These are phyloP conservation scores for Atkinsonella texensis DNA, from an alignment of 2,329 filamentous ascomycete genomes.

Conservation along the genomic window DNA sequence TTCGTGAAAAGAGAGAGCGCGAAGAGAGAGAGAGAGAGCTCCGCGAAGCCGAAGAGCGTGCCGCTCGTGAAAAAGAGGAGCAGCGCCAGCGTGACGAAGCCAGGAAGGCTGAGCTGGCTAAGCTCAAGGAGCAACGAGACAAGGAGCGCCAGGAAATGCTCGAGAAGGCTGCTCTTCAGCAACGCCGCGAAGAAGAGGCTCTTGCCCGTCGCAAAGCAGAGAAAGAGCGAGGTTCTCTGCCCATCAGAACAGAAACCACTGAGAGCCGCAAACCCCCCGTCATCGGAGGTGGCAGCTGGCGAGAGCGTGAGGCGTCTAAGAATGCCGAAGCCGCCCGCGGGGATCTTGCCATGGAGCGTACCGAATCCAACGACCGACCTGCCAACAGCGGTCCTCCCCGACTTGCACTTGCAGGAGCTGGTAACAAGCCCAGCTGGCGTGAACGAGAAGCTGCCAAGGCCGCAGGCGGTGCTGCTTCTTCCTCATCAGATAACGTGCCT, in stretches of 20 bases:
- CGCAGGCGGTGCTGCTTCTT: conserved; percentile 17
- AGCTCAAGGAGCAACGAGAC: conserved; percentile 52
- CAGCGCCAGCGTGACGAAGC: conserved; percentile 69
- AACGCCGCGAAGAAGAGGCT: conserved; percentile 78
- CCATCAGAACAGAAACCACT: conserved; percentile 13
- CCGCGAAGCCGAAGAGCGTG: conserved; percentile 77
- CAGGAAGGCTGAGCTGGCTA: conserved; percentile 58
- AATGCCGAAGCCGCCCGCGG: conserved; percentile 18
- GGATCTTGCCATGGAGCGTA: conserved; percentile 26
- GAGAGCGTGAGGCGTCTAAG: conserved; percentile 26
- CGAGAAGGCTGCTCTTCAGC: conserved; percentile 57
- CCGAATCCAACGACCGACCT: conserved; percentile 35
- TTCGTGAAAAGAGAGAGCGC: conserved; percentile 70
- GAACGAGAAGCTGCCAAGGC: conserved; percentile 52
- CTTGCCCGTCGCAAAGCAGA: conserved; percentile 60
- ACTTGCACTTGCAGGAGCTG: conserved; percentile 46
- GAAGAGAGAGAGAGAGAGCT: conserved; percentile 73
- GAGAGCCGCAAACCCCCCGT: conserved; percentile 21
- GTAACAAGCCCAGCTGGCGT: conserved; percentile 57
- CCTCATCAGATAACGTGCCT: conserved; percentile 30
- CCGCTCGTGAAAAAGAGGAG: conserved; percentile 73
- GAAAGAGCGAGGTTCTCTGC: conserved; percentile 35
- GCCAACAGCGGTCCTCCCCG: conserved; percentile 41
- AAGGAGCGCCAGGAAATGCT: conserved; percentile 55
- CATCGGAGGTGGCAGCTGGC: conserved; percentile 29